A percentile compares a stretch with the other conserved stretches of the same genome.
phyloP scores from a whole-genome alignment of 495 filamentous ascomycete genomes.

The Penicillium herquei region DNA sequence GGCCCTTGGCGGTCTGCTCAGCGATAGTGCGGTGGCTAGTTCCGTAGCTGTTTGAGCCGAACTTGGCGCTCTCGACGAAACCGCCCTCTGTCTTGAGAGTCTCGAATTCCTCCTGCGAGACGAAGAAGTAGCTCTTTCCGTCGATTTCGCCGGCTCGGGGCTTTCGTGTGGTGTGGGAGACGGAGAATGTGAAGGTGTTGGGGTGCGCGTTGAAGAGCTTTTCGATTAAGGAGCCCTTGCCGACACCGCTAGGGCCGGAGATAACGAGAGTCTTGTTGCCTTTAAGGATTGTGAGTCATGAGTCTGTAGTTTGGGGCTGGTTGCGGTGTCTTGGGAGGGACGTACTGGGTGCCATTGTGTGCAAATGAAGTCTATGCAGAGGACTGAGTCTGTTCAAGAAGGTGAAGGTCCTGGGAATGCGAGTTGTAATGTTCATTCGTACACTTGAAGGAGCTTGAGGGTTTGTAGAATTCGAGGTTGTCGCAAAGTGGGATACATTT shows the following conservation, averaged over 20 bases:
- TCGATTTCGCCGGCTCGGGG: conserved; percentile 70
- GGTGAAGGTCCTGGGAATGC: background rate
- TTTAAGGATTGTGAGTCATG: conserved; percentile 2
- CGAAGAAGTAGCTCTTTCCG: conserved; percentile 76
- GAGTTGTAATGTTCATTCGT: background rate
- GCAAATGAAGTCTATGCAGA: background rate
- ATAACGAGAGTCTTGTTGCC: conserved; percentile 66
- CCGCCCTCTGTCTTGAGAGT: conserved; percentile 58
- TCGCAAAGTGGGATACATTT: too few relatives aligned
- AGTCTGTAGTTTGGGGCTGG: background rate
- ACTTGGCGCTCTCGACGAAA: conserved; percentile 80
- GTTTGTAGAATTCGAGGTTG: background rate
- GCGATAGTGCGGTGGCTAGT: conserved; percentile 71
- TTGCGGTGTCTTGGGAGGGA: background rate
- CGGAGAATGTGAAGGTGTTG: conserved; percentile 69
- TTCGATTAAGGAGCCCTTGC: conserved; percentile 79
- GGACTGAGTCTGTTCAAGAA: background rate
- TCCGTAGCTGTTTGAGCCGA: conserved; percentile 77
- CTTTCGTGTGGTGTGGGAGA: conserved; percentile 64
- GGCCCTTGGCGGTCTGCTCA: conserved; percentile 61
- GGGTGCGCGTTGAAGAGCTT: conserved; percentile 63
- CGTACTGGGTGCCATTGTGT: background rate
- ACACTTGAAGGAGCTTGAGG: background rate
- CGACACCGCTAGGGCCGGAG: conserved; percentile 77
- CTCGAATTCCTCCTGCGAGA: conserved; percentile 60